phyloP scores from a whole-genome alignment of 176 grass and related monocot species.

The Hordeum vulgare region MorexV3_pseudomolecules_assembly NC_058520.1:525765774-525766273 shows the following conservation, averaged over 20 bases:
- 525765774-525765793: constrained; percentile 55
- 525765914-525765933: constrained; percentile 66
- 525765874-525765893: constrained; percentile 10
- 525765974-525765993: constrained; percentile 44
- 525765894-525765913: constrained; percentile 45
- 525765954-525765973: constrained; percentile 67
- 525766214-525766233: neutral
- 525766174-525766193: too few species aligned
- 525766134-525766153: too few species aligned
- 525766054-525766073: too few species aligned
- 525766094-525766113: too few species aligned
- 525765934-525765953: constrained; percentile 99
- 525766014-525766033: neutral
- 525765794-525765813: constrained; percentile 62
- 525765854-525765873: neutral
- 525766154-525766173: too few species aligned
- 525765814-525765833: constrained; percentile 42
- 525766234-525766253: neutral
- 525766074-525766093: too few species aligned
- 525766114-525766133: too few species aligned
- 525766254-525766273: neutral
- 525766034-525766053: too few species aligned
- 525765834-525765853: neutral
- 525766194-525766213: neutral
- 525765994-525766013: neutral